Evolutionary conservation across 164 flowering plant genomes (phyloP).

Genomic region (Kalanchoe fedtschenkoi): DNA sequence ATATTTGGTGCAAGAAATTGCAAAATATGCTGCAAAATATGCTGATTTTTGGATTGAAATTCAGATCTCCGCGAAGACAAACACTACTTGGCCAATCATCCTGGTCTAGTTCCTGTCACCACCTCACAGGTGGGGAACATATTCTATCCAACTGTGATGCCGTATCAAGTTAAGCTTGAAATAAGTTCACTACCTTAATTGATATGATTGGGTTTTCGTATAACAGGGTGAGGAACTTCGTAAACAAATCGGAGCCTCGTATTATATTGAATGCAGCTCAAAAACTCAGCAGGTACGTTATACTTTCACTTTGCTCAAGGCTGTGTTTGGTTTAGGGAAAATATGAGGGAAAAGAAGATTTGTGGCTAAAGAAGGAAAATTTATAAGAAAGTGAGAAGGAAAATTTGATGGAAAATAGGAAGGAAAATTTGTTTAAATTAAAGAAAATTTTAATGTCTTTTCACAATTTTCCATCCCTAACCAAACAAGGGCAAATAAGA

Average conservation of each 20-base stretch:
- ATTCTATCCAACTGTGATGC: not conserved
- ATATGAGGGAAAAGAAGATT: too few relatives aligned
- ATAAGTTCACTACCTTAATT: constrained; percentile 2
- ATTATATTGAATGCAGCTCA: constrained; percentile 95
- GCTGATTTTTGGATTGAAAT: not conserved
- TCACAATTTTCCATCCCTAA: too few relatives aligned
- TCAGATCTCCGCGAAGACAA: constrained; percentile 96
- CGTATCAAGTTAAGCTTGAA: not conserved
- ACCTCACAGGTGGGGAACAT: constrained; percentile 56
- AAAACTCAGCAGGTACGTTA: constrained; percentile 92
- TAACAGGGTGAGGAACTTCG: constrained; percentile 94
- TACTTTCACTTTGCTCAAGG: not conserved
- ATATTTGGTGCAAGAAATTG: too few relatives aligned
- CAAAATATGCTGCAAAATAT: too few relatives aligned
- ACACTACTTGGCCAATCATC: constrained; percentile 86
- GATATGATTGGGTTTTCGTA: not conserved
- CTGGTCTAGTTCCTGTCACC: constrained; percentile 82
- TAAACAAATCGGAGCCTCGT: constrained; percentile 83
- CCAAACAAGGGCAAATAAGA: too few relatives aligned
- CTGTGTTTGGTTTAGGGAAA: not conserved
- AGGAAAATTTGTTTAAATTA: too few relatives aligned
- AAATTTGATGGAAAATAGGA: too few relatives aligned
- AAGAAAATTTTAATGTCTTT: too few relatives aligned
- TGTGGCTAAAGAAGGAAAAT: too few relatives aligned
- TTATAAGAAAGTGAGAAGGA: too few relatives aligned